These are phyloP conservation scores for Prunella vulgaris DNA, from an alignment of 257 asterid species.

Conservation along the genomic window DNA sequence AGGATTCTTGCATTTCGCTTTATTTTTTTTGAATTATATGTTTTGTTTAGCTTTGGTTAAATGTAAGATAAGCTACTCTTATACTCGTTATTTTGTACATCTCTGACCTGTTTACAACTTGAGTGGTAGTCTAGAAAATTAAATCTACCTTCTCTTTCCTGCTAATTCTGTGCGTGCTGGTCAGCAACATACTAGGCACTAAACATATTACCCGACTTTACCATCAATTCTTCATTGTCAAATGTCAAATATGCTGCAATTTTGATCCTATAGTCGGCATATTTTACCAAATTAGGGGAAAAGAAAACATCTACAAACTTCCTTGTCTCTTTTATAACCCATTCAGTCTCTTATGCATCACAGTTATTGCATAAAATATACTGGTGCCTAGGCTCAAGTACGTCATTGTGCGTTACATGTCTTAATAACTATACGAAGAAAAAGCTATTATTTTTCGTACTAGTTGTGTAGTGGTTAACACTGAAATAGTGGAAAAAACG, in stretches of 20 bases:
- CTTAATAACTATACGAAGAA: not conserved
- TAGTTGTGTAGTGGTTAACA: not conserved
- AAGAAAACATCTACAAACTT: not conserved
- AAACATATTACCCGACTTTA: not conserved
- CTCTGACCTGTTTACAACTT: not conserved
- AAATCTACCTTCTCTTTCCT: not conserved
- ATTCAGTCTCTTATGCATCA: not conserved
- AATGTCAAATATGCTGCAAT: not conserved
- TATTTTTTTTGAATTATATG: slow-evolving; percentile 9
- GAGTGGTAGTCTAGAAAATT: not conserved
- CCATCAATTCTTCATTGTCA: not conserved
- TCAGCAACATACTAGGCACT: not conserved
- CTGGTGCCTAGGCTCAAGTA: not conserved
- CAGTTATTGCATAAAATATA: not conserved
- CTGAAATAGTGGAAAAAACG: not conserved
- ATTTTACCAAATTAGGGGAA: not conserved
- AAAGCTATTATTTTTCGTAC: not conserved
- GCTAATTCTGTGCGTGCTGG: not conserved
- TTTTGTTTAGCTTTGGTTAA: not conserved
- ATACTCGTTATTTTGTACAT: not conserved
- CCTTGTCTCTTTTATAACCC: not conserved
- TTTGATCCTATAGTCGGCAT: not conserved
- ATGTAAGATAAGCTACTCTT: not conserved
- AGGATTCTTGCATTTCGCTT: not conserved
- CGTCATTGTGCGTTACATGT: not conserved